Evolutionary conservation across 2,329 filamentous ascomycete genomes (phyloP).

Genomic region (Zasmidium angulare): DNA sequence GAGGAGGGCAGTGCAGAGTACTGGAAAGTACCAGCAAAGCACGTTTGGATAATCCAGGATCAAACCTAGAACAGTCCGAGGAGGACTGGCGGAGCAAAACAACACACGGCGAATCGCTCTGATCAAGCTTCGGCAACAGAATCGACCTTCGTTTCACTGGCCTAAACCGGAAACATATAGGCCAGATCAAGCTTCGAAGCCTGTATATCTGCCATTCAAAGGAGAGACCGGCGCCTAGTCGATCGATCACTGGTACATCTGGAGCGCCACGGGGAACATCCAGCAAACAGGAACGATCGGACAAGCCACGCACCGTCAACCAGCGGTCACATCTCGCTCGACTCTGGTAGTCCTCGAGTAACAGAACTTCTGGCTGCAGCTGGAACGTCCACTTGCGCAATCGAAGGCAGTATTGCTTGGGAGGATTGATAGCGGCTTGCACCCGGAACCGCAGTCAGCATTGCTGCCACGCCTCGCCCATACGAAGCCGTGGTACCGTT

Average conservation of each 20-base stretch:
- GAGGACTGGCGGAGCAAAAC: not conserved
- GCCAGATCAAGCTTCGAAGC: not conserved
- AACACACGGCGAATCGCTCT: not conserved
- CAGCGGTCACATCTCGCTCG: not conserved
- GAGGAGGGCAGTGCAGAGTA: not conserved
- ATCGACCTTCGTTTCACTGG: not conserved
- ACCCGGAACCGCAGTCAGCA: constrained; percentile 7
- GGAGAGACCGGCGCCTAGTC: not conserved
- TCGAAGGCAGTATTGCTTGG: constrained; percentile 1
- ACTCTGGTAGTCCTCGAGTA: not conserved
- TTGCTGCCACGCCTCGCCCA: not conserved
- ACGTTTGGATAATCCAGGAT: constrained; percentile 3
- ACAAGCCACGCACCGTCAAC: not conserved
- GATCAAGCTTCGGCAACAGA: not conserved
- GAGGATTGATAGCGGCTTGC: constrained; percentile 1
- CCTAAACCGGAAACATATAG: not conserved
- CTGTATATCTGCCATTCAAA: not conserved
- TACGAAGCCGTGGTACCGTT: constrained; percentile 5
- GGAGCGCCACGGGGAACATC: not conserved
- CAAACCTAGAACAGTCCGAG: not conserved
- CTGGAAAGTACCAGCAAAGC: not conserved
- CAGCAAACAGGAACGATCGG: not conserved
- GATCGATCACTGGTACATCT: not conserved
- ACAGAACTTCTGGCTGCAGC: not conserved
- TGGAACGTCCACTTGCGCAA: not conserved